Evolutionary conservation across 1,284 basidiomycete genomes (phyloP).

Genomic region (Fereydounia khargensis): DNA sequence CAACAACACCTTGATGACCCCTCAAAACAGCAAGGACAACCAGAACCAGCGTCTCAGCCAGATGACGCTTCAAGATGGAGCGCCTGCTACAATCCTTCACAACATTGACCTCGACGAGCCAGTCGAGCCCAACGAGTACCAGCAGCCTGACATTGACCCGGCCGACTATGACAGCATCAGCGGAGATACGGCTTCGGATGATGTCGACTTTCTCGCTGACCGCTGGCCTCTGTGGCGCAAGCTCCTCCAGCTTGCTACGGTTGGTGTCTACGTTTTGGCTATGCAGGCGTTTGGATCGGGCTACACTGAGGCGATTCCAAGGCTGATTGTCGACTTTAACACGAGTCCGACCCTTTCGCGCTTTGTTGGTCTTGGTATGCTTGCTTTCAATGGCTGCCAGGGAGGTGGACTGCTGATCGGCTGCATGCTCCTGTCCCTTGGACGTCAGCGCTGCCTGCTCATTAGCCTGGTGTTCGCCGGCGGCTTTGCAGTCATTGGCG

Average conservation of each 20-base stretch:
- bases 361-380: constrained; percentile 6
- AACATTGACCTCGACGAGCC: background rate
- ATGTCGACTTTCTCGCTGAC: constrained; percentile 21
- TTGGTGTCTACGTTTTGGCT: constrained; percentile 19
- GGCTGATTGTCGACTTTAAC: constrained; percentile 6
- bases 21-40: background rate
- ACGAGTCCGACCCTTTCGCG: background rate
- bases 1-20: no score
- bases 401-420: constrained; percentile 30
- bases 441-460: constrained; percentile 18
- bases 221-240: constrained; percentile 26
- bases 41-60: constrained; percentile 20
- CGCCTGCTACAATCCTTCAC: background rate
- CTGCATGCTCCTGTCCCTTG: constrained; percentile 15
- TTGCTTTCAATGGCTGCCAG: constrained; percentile 31
- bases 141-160: constrained; percentile 11
- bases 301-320: constrained; percentile 18
- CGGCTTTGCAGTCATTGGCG: constrained; percentile 16
- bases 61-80: constrained; percentile 21
- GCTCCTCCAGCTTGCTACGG: constrained; percentile 12
- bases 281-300: constrained; percentile 33
- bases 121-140: background rate
- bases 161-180: constrained; percentile 14
- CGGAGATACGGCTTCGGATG: background rate
- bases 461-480: constrained; percentile 13